Percentiles rank a stretch among this genome's conserved stretches.
These are phyloP conservation scores for Lactarius vividus DNA, from an alignment of 768 basidiomycete genomes.

Conservation along the genomic window DNA sequence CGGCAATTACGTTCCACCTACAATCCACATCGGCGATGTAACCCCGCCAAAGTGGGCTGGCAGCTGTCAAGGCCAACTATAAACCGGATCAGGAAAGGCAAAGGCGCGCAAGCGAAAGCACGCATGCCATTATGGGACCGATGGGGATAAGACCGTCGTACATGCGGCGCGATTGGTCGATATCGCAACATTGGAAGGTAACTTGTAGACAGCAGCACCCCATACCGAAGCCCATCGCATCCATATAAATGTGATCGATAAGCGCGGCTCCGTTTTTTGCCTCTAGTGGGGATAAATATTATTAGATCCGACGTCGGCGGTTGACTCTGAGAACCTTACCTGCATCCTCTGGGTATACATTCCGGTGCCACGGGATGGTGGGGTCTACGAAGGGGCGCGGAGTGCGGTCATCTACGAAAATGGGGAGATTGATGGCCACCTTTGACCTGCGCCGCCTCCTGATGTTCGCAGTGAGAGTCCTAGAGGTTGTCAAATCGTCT, in stretches of 20 bases:
- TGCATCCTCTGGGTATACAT: constrained; percentile 79
- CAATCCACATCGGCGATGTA: constrained; percentile 96
- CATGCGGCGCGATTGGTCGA: constrained; percentile 85
- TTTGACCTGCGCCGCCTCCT: constrained; percentile 86
- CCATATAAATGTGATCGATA: constrained; percentile 91
- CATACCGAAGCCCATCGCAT: constrained; percentile 99
- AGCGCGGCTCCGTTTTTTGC: constrained; percentile 88
- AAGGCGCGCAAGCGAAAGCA: not conserved
- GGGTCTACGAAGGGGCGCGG: constrained; percentile 90
- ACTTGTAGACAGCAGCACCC: constrained; percentile 97
- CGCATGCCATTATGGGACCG: constrained; percentile 86
- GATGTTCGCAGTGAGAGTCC: constrained; percentile 97
- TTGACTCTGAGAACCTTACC: constrained; percentile 45
- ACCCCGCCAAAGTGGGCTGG: constrained; percentile 93
- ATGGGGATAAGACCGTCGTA: constrained; percentile 97
- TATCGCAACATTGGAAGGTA: constrained; percentile 96
- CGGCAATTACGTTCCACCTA: constrained; percentile 98
- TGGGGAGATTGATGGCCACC: constrained; percentile 91
- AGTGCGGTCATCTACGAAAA: constrained; percentile 86
- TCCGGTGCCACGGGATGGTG: constrained; percentile 84
- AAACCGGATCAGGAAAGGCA: constrained; percentile 1
- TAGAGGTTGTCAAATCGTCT: constrained; percentile 34
- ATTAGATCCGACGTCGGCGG: constrained; percentile 16
- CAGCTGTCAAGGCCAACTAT: constrained; percentile 90
- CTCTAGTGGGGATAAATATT: constrained; percentile 45